phyloP scores from a whole-genome alignment of 2,329 filamentous ascomycete species.

The Pseudopyricularia javanii region DNA sequence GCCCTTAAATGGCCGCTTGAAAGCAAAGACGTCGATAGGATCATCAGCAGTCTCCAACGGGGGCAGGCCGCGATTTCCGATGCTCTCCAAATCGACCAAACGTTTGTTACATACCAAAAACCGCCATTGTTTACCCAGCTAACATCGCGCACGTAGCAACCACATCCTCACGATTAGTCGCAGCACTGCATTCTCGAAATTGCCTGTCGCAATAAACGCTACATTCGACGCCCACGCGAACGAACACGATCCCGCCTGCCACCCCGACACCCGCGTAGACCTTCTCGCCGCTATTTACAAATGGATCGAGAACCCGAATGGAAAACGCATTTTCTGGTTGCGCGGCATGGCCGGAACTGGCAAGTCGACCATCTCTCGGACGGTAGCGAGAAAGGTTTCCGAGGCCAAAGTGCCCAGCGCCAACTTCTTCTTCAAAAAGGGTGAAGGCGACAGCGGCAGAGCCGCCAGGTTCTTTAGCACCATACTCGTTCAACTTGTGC shows the following conservation, averaged over 20 bases:
- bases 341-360: not conserved
- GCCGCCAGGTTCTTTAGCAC: constrained; percentile 25
- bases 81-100: too few species aligned
- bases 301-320: not conserved
- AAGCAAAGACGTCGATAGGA: too few species aligned
- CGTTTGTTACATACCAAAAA: too few species aligned
- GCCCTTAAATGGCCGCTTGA: too few species aligned
- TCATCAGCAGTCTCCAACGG: too few species aligned
- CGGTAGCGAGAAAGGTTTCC: not conserved
- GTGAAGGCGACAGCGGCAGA: constrained; percentile 22
- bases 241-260: not conserved
- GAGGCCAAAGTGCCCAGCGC: constrained; percentile 10
- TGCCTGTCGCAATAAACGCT: not conserved
- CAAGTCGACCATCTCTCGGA: not conserved
- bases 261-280: not conserved
- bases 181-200: not conserved
- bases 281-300: not conserved
- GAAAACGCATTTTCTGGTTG: not conserved
- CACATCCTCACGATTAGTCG: too few species aligned
- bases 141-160: too few species aligned
- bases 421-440: constrained; percentile 33
- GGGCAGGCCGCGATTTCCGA: too few species aligned
- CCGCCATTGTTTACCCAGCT: too few species aligned
- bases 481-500: constrained; percentile 20
- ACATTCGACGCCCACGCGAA: not conserved